These are phyloP conservation scores for Moesziomyces antarcticus DNA, from an alignment of 1,284 basidiomycete genomes.

Conservation along the genomic window DNA sequence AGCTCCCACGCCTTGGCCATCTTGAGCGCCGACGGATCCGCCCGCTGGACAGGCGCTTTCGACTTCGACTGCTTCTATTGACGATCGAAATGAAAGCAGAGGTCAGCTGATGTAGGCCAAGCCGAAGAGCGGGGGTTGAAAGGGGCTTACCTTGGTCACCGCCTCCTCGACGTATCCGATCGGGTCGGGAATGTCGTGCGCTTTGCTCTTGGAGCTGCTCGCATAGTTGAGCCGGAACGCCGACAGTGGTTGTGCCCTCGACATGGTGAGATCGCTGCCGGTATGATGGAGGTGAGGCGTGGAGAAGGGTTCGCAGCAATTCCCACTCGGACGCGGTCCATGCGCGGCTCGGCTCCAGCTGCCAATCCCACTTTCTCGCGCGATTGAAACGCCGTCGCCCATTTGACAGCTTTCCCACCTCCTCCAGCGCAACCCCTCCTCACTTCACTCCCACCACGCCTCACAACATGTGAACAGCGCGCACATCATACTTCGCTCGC, in stretches of 20 bases:
- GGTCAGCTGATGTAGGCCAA: background rate
- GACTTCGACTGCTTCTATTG: slow-evolving; percentile 34
- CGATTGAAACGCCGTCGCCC: slow-evolving; percentile 3
- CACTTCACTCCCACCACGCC: background rate
- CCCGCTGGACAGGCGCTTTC: slow-evolving; percentile 24
- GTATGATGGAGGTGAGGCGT: background rate
- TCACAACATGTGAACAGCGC: background rate
- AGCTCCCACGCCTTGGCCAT: slow-evolving; percentile 64
- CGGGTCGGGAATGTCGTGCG: slow-evolving; percentile 26
- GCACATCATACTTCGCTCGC: background rate
- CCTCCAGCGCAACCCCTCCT: too few relatives aligned
- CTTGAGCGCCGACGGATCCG: slow-evolving; percentile 57
- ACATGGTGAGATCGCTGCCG: slow-evolving; percentile 7
- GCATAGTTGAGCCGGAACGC: slow-evolving; percentile 43
- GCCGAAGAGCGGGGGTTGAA: background rate
- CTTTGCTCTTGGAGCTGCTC: slow-evolving; percentile 36
- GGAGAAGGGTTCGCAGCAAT: slow-evolving; percentile 4
- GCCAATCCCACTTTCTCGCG: slow-evolving; percentile 18
- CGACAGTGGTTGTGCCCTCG: slow-evolving; percentile 28
- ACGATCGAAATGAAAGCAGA: background rate
- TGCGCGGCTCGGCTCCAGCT: slow-evolving; percentile 17
- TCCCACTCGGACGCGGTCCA: slow-evolving; percentile 11
- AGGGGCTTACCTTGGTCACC: slow-evolving; percentile 28
- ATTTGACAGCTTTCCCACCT: background rate
- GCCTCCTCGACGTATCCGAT: slow-evolving; percentile 41